Base-by-base conservation (phyloP, 257 asterid genomes). In the Nicotiana sylvestris region DNA sequence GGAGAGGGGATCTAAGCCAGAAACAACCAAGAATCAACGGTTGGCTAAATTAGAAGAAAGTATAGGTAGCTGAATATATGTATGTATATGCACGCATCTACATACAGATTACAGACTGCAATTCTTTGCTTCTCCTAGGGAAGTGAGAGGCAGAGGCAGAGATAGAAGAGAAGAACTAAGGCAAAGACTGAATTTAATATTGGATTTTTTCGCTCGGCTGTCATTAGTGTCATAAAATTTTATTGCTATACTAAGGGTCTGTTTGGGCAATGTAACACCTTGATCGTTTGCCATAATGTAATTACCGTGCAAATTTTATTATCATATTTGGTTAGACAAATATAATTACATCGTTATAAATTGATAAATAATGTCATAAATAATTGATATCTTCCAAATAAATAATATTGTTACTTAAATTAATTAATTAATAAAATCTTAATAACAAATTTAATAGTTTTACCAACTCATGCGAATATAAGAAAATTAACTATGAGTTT, bases 21-120 rank as follows among this genome's bases (percentile, higher is more conserved):
- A 29, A 76, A 15, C 39, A 76, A 51, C 80, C 80, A 51, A 76
- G 80, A 76, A 76, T 46, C 79, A 76, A 76, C 25, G 43, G 43
- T 74, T 76, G 64, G 64, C 64, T 51, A 49, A 51, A 51, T 76
- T 51, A 58, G 21, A 72, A 72, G 79, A 46, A 72, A 46, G 27
- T 46, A 72, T 46, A 61, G 16, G 16, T 25, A 9, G 67, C 17
- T 27, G 18, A 29, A 29, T 65, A 15, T 53, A 76, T 76, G 64
- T 76, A 25, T 61, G 33, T 60, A 25, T n/a, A 61, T 61, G 65
- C 65, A 58, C 65, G 65, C 65, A 2, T 58, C 65, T 72, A 72
- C 61, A 46, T 46, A 72, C 61, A 72, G 79, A 51, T 76, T 76
- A 51, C 17, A 76, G 80, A 51, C 46, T 76, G 64, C 46, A 76